Evolutionary conservation across 495 filamentous ascomycete species (phyloP).

Genomic region (Penicillium maclennaniae): DNA sequence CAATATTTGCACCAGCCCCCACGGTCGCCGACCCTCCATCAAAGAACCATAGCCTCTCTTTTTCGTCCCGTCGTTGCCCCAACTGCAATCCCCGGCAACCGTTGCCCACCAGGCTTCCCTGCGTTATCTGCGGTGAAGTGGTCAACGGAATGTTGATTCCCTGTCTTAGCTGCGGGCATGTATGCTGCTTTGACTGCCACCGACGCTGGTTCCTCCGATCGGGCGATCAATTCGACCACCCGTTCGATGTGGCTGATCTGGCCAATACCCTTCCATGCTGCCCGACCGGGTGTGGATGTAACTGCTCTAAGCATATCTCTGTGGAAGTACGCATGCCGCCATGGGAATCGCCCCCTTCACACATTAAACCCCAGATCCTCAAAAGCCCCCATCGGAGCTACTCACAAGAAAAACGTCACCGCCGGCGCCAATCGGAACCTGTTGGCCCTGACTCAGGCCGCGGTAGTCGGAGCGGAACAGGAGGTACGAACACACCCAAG

Average conservation of each 20-base stretch:
- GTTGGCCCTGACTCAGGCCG: constrained; percentile 8
- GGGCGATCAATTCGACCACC: constrained; percentile 10
- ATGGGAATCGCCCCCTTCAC: constrained; percentile 20
- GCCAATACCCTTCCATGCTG: constrained; percentile 30
- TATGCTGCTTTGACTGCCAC: constrained; percentile 49
- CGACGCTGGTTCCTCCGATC: constrained; percentile 34
- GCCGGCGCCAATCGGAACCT: constrained; percentile 22
- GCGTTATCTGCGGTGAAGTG: constrained; percentile 45
- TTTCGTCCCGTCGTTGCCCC: constrained; percentile 22
- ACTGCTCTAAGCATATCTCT: constrained; percentile 42
- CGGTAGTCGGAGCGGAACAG: background rate
- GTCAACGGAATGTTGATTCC: constrained; percentile 49
- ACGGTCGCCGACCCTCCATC: constrained; percentile 17
- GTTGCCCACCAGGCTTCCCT: constrained; percentile 38
- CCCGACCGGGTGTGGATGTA: constrained; percentile 49
- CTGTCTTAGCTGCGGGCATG: constrained; percentile 51
- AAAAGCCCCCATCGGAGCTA: background rate
- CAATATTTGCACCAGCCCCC: constrained; percentile 35
- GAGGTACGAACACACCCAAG: constrained; percentile 5
- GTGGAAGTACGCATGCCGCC: constrained; percentile 26
- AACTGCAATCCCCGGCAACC: constrained; percentile 40
- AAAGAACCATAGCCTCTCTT: constrained; percentile 17
- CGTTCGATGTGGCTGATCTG: constrained; percentile 4
- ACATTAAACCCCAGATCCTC: background rate
- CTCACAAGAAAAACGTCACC: constrained; percentile 22